Evolutionary conservation across 495 filamentous ascomycete species (phyloP), one percentile per base, ranked within the genome.

Genomic region (Glonium stellatum): DNA sequence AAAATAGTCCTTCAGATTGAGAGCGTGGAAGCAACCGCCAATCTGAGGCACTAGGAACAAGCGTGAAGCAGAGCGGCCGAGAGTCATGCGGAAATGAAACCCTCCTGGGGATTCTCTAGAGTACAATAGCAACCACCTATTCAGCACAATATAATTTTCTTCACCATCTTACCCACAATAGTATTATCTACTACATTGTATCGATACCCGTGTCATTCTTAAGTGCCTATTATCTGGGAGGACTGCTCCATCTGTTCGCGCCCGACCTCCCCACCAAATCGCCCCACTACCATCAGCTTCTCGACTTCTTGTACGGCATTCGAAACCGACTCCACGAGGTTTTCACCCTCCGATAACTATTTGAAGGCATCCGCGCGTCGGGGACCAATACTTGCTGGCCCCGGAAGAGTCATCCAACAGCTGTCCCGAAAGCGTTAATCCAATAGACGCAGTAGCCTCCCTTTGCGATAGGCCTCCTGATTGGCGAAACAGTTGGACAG

Each of bases 341-440:
- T 19, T 23, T 46, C 19, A 34, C 25, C 21, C 56, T 50, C 36
- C 12, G 21, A 42, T 31, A 22, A 54, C 37, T 63, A 60, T 67
- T 31, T 54, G 60, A 51, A 56, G 18, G 55, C 44, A 9, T 23
- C 59, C 8, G 23, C 27, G 27, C 23, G 52, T 62, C 53, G 52
- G 55, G 63, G 27, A 47, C 13, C 50, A 51, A 25, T 48, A n/a
- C 51, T 15, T 51, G 42, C 50, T 15, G 36, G 41, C 37, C 37
- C 54, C 44, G 51, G 19, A 46, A 19, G 18, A 41, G 54, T 27
- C 53, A 48, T 55, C 13, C 61, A 50, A 49, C 41, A 37, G 22
- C 58, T 27, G 52, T 64, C 61, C 65, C 65, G 54, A 67, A 67
- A 63, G 65, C 57, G 65, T 59, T 67, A 63, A 67, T 61, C 65